Evolutionary conservation across 306 rosid species (phyloP).

Genomic region (Cicer bijugum): DNA sequence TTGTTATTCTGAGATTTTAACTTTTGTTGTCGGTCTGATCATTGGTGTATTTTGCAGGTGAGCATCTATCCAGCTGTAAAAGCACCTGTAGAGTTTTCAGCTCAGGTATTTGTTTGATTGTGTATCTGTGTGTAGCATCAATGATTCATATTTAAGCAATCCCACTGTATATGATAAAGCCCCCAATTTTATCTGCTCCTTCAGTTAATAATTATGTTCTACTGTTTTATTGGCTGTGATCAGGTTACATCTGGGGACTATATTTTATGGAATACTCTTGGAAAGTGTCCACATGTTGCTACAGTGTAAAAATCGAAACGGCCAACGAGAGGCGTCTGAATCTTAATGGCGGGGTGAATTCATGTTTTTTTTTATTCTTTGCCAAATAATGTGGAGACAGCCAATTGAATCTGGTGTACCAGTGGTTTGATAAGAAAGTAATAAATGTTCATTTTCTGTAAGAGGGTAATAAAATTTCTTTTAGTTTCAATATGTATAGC

Average conservation of each 20-base stretch:
- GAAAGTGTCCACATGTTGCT: slow-evolving; percentile 76
- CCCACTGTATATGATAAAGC: slow-evolving; percentile 14
- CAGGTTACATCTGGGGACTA: slow-evolving; percentile 87
- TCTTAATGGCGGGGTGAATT: slow-evolving; percentile 34
- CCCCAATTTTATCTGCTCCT: not conserved
- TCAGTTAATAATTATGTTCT: slow-evolving; percentile 27
- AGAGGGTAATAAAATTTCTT: slow-evolving; percentile 17
- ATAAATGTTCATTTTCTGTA: not conserved
- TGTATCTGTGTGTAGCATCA: slow-evolving; percentile 28
- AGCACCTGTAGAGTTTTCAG: slow-evolving; percentile 84
- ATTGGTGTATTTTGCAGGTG: slow-evolving; percentile 59
- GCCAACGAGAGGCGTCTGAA: slow-evolving; percentile 28
- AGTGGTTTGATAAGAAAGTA: slow-evolving; percentile 6
- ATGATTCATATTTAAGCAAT: slow-evolving; percentile 24
- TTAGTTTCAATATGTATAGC: slow-evolving; percentile 1
- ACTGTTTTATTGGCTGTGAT: slow-evolving; percentile 31
- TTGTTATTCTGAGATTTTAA: not conserved
- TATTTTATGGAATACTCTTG: slow-evolving; percentile 92
- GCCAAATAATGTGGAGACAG: slow-evolving; percentile 34
- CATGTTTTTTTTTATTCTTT: slow-evolving; percentile 27
- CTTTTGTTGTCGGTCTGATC: slow-evolving; percentile 40
- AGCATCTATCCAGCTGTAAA: slow-evolving; percentile 90
- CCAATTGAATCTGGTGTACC: slow-evolving; percentile 17
- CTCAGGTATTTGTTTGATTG: slow-evolving; percentile 62
- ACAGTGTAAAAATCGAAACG: slow-evolving; percentile 48